Percentiles rank a stretch among this genome's conserved stretches.
phyloP scores from a whole-genome alignment of 306 rosid genomes.

The Luffa aegyptiaca region DNA sequence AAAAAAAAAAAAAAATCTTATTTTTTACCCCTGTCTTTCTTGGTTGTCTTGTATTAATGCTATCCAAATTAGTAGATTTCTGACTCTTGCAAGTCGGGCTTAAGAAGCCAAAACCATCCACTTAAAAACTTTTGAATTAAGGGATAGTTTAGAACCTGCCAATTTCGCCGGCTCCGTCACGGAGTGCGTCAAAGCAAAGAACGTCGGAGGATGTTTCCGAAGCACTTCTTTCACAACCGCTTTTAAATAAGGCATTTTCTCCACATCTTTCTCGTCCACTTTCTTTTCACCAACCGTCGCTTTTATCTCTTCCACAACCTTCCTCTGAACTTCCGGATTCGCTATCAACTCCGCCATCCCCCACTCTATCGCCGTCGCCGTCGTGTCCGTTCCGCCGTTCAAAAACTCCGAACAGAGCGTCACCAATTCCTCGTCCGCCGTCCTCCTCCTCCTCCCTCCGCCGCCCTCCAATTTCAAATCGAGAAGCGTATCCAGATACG shows the following conservation, averaged over 20 bases:
- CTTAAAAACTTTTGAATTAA: no score
- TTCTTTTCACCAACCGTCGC: constrained; percentile 28
- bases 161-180: constrained; percentile 50
- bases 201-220: constrained; percentile 83
- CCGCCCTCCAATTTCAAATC: constrained; percentile 49
- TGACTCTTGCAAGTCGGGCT: no score
- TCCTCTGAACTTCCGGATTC: neutral
- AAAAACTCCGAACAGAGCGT: constrained; percentile 71
- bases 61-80: no score
- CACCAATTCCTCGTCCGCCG: constrained; percentile 52
- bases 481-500: constrained; percentile 85
- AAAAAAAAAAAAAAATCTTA: no score
- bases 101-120: no score
- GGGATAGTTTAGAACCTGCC: constrained; percentile 30
- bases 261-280: constrained; percentile 60
- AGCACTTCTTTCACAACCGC: constrained; percentile 65
- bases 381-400: constrained; percentile 95
- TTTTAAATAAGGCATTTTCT: constrained; percentile 67
- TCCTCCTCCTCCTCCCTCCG: constrained; percentile 19
- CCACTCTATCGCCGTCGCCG: constrained; percentile 90
- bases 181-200: constrained; percentile 62
- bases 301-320: neutral
- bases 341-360: constrained; percentile 55
- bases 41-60: no score
- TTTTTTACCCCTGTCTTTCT: no score